A percentile compares a stretch with the other conserved stretches of the same genome.
Conservation (phyloP, 2,329 filamentous ascomycete genomes). For the Microdochium nivale region DNA sequence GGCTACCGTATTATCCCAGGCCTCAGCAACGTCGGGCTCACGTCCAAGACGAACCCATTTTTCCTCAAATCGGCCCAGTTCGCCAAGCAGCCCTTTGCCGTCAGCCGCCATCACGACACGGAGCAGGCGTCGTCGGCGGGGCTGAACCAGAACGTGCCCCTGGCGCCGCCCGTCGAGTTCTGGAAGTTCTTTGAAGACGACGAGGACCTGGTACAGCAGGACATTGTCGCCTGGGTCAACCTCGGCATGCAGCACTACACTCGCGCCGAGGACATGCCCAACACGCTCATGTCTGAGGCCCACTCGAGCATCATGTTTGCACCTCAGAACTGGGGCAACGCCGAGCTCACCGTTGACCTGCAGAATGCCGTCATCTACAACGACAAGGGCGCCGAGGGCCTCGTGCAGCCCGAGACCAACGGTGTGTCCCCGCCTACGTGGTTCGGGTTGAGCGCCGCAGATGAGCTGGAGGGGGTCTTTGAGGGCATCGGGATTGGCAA, state of each 20-base stretch:
- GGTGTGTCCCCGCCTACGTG: neutral
- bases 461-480: neutral
- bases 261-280: conserved; percentile 26
- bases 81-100: conserved; percentile 26
- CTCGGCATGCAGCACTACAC: conserved; percentile 43
- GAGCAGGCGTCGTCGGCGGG: conserved; percentile 28
- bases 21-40: conserved; percentile 24
- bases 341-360: neutral
- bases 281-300: conserved; percentile 25
- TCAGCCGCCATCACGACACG: conserved; percentile 34
- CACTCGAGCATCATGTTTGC: conserved; percentile 29
- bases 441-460: neutral
- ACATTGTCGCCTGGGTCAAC: conserved; percentile 40
- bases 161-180: conserved; percentile 31
- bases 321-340: conserved; percentile 24
- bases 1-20: conserved; percentile 33
- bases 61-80: conserved; percentile 22
- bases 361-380: neutral
- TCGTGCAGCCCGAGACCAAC: neutral
- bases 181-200: conserved; percentile 28
- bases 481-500: neutral
- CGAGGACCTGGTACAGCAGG: conserved; percentile 30
- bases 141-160: conserved; percentile 21
- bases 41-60: conserved; percentile 24
- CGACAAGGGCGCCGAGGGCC: neutral